phyloP scores from a whole-genome alignment of 768 basidiomycete genomes.

The Lentinula boryana region DNA sequence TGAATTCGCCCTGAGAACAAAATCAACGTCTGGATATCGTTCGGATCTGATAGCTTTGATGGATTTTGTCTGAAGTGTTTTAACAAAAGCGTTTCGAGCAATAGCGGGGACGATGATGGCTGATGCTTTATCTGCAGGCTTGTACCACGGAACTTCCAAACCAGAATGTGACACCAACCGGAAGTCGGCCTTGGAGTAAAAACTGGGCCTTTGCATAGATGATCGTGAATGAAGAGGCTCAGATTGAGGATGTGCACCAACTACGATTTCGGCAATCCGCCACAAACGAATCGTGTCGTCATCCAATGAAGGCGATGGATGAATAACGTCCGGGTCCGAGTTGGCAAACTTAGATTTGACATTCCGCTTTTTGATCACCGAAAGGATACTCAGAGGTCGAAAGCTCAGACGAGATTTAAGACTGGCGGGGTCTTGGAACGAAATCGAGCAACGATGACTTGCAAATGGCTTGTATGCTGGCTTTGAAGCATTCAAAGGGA shows the following conservation, averaged over 20 bases:
- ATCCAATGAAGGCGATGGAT: not conserved
- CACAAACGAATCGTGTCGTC: not conserved
- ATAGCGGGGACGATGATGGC: not conserved
- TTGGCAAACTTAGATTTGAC: not conserved
- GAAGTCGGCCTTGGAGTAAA: not conserved
- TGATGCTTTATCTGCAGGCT: not conserved
- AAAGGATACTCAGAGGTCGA: not conserved
- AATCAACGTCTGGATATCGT: not conserved
- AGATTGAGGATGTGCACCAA: constrained; percentile 2
- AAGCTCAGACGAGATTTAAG: not conserved
- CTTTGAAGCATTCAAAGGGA: not conserved
- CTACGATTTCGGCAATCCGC: not conserved
- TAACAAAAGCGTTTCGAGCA: not conserved
- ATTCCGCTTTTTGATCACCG: not conserved
- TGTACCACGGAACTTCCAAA: not conserved
- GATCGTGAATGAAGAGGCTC: not conserved
- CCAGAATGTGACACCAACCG: not conserved
- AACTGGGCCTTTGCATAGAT: not conserved
- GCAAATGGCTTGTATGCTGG: not conserved
- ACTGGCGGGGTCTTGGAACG: not conserved
- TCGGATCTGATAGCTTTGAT: not conserved
- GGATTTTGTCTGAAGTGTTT: not conserved
- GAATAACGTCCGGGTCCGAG: not conserved
- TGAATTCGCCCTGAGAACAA: not conserved
- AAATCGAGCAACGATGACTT: constrained; percentile 1